phyloP scores from a whole-genome alignment of 78 protist species.

The Bodo saltans region DNA sequence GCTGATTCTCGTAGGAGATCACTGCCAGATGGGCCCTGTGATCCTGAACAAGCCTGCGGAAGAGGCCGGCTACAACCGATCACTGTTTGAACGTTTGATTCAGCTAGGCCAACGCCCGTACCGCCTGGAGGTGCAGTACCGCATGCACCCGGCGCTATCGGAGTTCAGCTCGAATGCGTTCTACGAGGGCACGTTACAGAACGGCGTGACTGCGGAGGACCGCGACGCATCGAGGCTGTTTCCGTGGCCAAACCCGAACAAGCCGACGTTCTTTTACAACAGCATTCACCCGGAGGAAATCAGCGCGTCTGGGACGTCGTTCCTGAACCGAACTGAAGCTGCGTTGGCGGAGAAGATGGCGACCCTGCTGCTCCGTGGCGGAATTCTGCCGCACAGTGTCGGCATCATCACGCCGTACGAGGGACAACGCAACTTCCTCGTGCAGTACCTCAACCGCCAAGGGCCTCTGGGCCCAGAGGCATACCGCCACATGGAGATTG shows the following conservation, averaged over 20 bases:
- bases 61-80: constrained; percentile 88
- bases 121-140: constrained; percentile 96
- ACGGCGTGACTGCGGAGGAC: constrained; percentile 87
- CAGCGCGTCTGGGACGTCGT: constrained; percentile 93
- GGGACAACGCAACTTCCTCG: constrained; percentile 96
- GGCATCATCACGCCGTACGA: constrained; percentile 99
- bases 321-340: constrained; percentile 97
- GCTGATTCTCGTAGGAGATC: constrained; percentile 89
- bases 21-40: constrained; percentile 97
- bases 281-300: constrained; percentile 91
- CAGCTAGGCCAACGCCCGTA: constrained; percentile 82
- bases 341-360: constrained; percentile 85
- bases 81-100: constrained; percentile 96
- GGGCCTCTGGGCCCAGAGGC: constrained; percentile 76
- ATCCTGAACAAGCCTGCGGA: constrained; percentile 95
- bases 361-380: constrained; percentile 73
- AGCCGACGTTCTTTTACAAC: constrained; percentile 93
- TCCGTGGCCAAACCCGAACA: constrained; percentile 87
- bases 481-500: constrained; percentile 85
- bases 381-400: constrained; percentile 86
- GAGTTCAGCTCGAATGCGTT: constrained; percentile 94
- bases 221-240: constrained; percentile 55
- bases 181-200: constrained; percentile 98
- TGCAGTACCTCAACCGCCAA: constrained; percentile 67
- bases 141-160: constrained; percentile 98